Percentiles rank a stretch among this genome's conserved stretches.
Evolutionary conservation across 1,139 yeast genomes (phyloP).

Genomic region (Geotrichum phurueaensis): DNA sequence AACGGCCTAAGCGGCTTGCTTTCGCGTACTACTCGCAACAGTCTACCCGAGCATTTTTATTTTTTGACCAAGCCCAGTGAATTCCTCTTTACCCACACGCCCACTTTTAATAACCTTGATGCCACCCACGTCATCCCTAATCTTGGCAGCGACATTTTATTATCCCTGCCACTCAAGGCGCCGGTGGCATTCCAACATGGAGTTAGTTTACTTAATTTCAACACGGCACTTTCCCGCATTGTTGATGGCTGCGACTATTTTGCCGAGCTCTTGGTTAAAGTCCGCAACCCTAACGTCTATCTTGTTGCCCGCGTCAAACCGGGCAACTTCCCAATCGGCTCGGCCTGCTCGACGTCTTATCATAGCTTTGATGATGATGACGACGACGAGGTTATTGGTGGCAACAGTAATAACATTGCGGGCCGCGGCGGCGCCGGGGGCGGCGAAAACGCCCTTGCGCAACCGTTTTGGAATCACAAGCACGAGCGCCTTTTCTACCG

Average conservation of each 20-base stretch:
- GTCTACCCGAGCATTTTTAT: slow-evolving; percentile 41
- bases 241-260: slow-evolving; percentile 36
- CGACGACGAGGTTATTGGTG: slow-evolving; percentile 4
- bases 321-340: slow-evolving; percentile 24
- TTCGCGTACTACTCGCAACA: background rate
- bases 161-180: slow-evolving; percentile 76
- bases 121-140: slow-evolving; percentile 89
- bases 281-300: slow-evolving; percentile 63
- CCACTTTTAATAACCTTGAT: slow-evolving; percentile 53
- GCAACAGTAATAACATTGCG: slow-evolving; percentile 19
- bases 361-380: background rate
- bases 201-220: slow-evolving; percentile 58
- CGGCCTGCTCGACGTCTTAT: slow-evolving; percentile 12
- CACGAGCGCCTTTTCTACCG: slow-evolving; percentile 52
- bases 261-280: slow-evolving; percentile 66
- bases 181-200: slow-evolving; percentile 66
- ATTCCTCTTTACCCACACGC: slow-evolving; percentile 78
- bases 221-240: slow-evolving; percentile 68
- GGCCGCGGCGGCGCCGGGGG: slow-evolving; percentile 2
- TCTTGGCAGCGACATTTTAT: slow-evolving; percentile 66
- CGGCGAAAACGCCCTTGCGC: slow-evolving; percentile 50
- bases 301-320: slow-evolving; percentile 47
- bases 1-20: background rate
- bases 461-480: slow-evolving; percentile 62
- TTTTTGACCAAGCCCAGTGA: slow-evolving; percentile 71